phyloP scores from a whole-genome alignment of 352 stramenopile species.

The Phytophthora cactorum region DNA sequence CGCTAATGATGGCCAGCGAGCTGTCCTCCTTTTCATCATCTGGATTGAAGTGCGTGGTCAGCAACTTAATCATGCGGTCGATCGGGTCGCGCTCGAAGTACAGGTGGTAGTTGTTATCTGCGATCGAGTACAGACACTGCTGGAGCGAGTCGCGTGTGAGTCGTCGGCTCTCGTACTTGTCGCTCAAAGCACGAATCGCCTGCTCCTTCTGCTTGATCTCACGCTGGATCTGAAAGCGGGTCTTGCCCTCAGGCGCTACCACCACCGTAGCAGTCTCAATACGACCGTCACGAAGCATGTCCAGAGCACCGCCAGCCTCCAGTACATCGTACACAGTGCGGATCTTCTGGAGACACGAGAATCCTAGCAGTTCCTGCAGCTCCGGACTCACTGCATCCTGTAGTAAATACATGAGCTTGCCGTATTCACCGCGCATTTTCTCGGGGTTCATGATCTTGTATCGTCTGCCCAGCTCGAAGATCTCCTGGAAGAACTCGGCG shows the following conservation, averaged over 20 bases:
- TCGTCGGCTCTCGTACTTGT: conserved; percentile 61
- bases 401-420: conserved; percentile 95
- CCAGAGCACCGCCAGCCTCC: conserved; percentile 67
- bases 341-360: conserved; percentile 83
- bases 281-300: conserved; percentile 84
- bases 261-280: conserved; percentile 96
- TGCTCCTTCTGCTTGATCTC: conserved; percentile 95
- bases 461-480: conserved; percentile 94
- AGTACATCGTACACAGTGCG: conserved; percentile 93
- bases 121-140: conserved; percentile 96
- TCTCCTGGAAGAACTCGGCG: conserved; percentile 88
- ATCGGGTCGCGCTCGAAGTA: conserved; percentile 98
- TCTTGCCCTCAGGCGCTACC: conserved; percentile 92
- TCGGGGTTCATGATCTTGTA: conserved; percentile 99
- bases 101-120: conserved; percentile 97
- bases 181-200: conserved; percentile 88
- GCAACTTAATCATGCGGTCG: conserved; percentile 93
- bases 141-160: conserved; percentile 89
- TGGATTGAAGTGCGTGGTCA: conserved; percentile 90
- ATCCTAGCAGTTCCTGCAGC: conserved; percentile 86
- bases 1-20: conserved; percentile 93
- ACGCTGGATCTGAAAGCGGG: conserved; percentile 87
- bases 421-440: conserved; percentile 97
- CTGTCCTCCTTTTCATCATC: conserved; percentile 69
- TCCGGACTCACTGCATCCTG: conserved; percentile 90